Conservation (phyloP, 129 eudicot species). For the Flaveria linearis region DNA sequence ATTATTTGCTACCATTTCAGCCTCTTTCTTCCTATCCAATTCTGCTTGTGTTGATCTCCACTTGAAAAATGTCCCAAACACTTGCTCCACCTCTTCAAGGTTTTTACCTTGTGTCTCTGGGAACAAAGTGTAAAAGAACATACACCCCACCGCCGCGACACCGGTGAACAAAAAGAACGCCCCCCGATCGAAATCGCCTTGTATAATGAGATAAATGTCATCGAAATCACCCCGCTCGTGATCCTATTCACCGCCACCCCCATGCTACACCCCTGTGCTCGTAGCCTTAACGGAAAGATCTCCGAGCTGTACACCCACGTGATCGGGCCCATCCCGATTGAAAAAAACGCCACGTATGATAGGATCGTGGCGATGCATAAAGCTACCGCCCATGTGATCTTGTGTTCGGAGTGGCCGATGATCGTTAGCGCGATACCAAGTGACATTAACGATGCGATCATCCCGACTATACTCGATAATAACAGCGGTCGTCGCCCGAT, state of each 20-base stretch:
- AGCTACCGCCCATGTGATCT: constrained; percentile 52
- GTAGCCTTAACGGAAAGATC: constrained; percentile 51
- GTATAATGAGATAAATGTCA: constrained; percentile 52
- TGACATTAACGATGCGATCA: constrained; percentile 33
- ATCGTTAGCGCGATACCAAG: constrained; percentile 41
- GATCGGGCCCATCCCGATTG: constrained; percentile 70
- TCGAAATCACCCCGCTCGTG: constrained; percentile 49
- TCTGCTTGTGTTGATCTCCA: constrained; percentile 54
- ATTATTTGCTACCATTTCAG: not conserved
- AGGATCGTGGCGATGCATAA: constrained; percentile 31
- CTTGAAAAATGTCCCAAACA: constrained; percentile 61
- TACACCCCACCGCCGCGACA: constrained; percentile 36
- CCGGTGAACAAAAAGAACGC: constrained; percentile 54
- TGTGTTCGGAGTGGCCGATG: constrained; percentile 31
- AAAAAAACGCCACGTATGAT: constrained; percentile 50
- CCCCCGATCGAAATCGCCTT: constrained; percentile 47
- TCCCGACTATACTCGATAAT: constrained; percentile 51
- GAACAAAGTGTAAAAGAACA: constrained; percentile 48
- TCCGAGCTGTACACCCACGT: constrained; percentile 72
- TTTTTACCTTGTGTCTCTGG: constrained; percentile 72
- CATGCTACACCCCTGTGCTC: constrained; percentile 62
- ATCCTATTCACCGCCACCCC: constrained; percentile 56
- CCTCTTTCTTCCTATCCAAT: constrained; percentile 36
- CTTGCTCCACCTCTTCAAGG: constrained; percentile 55
- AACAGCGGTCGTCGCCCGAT: constrained; percentile 59